Percentiles rank a stretch among this genome's conserved stretches.
Conservation (phyloP, 1,284 basidiomycete species). For the Pseudozyma thailandica region DNA sequence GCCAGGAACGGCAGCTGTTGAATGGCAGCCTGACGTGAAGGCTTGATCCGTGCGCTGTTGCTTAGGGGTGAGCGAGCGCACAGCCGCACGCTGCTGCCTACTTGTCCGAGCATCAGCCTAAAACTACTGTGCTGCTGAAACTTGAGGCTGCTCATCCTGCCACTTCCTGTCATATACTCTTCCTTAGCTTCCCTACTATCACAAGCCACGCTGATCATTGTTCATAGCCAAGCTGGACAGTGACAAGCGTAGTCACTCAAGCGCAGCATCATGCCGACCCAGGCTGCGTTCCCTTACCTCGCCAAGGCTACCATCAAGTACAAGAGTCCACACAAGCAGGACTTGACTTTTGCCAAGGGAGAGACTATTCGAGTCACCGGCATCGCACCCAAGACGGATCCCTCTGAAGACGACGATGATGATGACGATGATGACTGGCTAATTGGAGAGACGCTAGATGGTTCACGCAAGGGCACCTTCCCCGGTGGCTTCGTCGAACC, state of each 20-base stretch:
- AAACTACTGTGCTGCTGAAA: too few relatives aligned
- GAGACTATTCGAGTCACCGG: slow-evolving; percentile 62
- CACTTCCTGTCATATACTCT: too few relatives aligned
- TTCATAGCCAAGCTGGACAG: slow-evolving; percentile 3
- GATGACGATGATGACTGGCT: slow-evolving; percentile 68
- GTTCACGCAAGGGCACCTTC: slow-evolving; percentile 63
- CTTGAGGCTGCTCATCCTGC: too few relatives aligned
- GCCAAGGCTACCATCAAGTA: slow-evolving; percentile 61
- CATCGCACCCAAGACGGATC: slow-evolving; percentile 50
- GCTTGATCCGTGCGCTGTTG: slow-evolving; percentile 11
- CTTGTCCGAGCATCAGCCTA: too few relatives aligned
- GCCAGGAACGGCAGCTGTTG: slow-evolving; percentile 1
- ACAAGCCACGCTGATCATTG: slow-evolving; percentile 4
- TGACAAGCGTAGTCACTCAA: slow-evolving; percentile 8
- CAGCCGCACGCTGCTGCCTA: too few relatives aligned
- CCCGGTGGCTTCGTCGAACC: slow-evolving; percentile 63
- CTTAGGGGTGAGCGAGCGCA: slow-evolving; percentile 1
- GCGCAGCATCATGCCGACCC: slow-evolving; percentile 19
- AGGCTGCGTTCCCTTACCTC: slow-evolving; percentile 41
- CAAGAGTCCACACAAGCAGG: slow-evolving; percentile 63
- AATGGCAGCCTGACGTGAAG: background rate
- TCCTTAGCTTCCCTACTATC: too few relatives aligned
- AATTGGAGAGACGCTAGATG: slow-evolving; percentile 63
- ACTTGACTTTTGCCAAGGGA: slow-evolving; percentile 64
- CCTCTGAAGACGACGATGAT: slow-evolving; percentile 53